Percentiles rank a stretch among this genome's conserved stretches.
These are phyloP conservation scores for Leishmania aethiopica DNA, from an alignment of 208 protist species.

Conservation along the genomic window DNA sequence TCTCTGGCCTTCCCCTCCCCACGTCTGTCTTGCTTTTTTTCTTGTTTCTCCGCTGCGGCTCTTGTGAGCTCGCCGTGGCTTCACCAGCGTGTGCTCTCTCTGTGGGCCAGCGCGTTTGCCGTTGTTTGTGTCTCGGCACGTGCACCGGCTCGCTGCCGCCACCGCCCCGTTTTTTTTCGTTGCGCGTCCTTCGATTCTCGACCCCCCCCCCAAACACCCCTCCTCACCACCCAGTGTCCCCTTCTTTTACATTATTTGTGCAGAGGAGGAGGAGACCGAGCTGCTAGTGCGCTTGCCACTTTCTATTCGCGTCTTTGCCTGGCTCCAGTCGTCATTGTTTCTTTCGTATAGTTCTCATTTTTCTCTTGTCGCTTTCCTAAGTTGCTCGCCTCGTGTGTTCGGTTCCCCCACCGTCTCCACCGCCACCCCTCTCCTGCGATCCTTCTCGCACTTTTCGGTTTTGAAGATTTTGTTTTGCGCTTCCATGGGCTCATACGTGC, in stretches of 20 bases:
- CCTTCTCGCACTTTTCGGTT: neutral
- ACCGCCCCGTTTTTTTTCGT: neutral
- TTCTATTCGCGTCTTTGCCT: neutral
- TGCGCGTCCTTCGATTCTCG: neutral
- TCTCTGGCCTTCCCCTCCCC: neutral
- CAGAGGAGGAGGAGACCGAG: neutral
- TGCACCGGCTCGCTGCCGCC: neutral
- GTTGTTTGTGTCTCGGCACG: neutral
- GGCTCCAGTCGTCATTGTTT: neutral
- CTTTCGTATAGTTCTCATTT: constrained; percentile 4
- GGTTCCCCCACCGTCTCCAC: neutral
- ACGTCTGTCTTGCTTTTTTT: neutral
- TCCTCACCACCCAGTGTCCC: neutral
- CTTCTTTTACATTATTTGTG: neutral
- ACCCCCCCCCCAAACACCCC: neutral
- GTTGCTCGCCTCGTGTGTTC: neutral
- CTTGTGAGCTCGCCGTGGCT: neutral
- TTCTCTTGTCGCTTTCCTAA: neutral
- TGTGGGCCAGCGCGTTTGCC: neutral
- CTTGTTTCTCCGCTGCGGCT: neutral
- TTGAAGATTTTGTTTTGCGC: neutral
- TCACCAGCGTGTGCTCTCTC: neutral
- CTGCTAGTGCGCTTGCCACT: neutral
- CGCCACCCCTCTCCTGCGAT: neutral
- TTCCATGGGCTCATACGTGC: neutral